phyloP scores from a whole-genome alignment of 371 early-diverging fungal genomes.

The Mycotypha africana region DNA sequence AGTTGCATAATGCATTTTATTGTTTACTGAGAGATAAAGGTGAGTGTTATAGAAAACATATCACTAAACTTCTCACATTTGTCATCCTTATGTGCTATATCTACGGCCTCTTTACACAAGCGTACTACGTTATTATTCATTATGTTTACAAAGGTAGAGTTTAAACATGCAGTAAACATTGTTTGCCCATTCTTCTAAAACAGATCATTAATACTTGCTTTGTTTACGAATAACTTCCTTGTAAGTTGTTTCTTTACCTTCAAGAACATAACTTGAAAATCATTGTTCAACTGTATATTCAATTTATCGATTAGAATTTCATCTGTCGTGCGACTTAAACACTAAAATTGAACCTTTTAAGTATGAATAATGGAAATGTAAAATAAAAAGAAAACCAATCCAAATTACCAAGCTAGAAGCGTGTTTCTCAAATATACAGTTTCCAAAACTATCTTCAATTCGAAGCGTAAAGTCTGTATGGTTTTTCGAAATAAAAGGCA shows the following conservation, averaged over 20 bases:
- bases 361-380: neutral
- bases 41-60: conserved; percentile 20
- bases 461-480: conserved; percentile 7
- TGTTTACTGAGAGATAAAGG: too few species aligned
- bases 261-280: conserved; percentile 45
- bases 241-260: conserved; percentile 20
- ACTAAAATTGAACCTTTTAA: conserved; percentile 11
- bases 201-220: neutral
- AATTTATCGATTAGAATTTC: conserved; percentile 22
- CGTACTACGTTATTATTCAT: conserved; percentile 16
- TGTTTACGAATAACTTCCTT: conserved; percentile 11
- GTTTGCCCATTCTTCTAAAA: conserved; percentile 1
- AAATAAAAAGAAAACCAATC: neutral
- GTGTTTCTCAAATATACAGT: conserved; percentile 18
- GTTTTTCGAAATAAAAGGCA: conserved; percentile 4
- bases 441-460: conserved; percentile 2
- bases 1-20: too few species aligned
- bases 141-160: conserved; percentile 38
- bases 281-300: conserved; percentile 28
- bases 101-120: conserved; percentile 35
- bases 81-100: conserved; percentile 20
- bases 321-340: conserved; percentile 16
- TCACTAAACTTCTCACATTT: conserved; percentile 12
- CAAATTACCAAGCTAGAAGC: conserved; percentile 9
- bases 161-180: conserved; percentile 36